Conservation (phyloP, 257 asterid genomes). For the Ligustrum vulgare region DNA sequence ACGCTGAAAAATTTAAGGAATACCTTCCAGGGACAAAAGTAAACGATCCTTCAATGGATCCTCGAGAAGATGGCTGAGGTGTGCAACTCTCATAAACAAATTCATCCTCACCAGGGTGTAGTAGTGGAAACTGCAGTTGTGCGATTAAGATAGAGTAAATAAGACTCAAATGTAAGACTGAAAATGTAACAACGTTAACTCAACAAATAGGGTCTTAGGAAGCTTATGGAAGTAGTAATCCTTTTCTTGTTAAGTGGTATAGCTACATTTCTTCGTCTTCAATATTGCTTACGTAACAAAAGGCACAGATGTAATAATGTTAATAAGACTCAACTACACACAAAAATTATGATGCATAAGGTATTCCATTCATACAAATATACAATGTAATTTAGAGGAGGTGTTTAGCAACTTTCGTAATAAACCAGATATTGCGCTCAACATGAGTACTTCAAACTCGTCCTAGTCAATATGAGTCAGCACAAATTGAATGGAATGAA, state of each 20-base stretch:
- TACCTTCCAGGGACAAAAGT: conserved; percentile 98
- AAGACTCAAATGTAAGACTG: not conserved
- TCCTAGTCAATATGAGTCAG: not conserved
- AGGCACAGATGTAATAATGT: not conserved
- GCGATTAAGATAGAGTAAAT: conserved; percentile 20
- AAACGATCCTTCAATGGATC: conserved; percentile 82
- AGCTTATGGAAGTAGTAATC: not conserved
- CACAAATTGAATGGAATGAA: not conserved
- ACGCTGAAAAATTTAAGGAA: not conserved
- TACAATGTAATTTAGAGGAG: not conserved
- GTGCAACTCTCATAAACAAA: conserved; percentile 81
- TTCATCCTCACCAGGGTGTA: conserved; percentile 72
- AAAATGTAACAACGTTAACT: conserved; percentile 5
- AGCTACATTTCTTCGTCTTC: not conserved
- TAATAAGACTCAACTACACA: not conserved
- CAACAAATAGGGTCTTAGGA: not conserved
- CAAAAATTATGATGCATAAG: not conserved
- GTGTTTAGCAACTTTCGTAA: too few relatives aligned
- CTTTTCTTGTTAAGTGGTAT: not conserved
- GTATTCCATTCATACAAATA: not conserved
- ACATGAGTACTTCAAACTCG: not conserved
- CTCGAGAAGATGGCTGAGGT: conserved; percentile 41
- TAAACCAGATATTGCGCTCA: not conserved
- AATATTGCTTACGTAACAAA: not conserved
- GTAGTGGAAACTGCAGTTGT: conserved; percentile 74